These are phyloP conservation scores for Penicillium sp. DNA, from an alignment of 2,329 filamentous ascomycete species.

Conservation along the genomic window DNA sequence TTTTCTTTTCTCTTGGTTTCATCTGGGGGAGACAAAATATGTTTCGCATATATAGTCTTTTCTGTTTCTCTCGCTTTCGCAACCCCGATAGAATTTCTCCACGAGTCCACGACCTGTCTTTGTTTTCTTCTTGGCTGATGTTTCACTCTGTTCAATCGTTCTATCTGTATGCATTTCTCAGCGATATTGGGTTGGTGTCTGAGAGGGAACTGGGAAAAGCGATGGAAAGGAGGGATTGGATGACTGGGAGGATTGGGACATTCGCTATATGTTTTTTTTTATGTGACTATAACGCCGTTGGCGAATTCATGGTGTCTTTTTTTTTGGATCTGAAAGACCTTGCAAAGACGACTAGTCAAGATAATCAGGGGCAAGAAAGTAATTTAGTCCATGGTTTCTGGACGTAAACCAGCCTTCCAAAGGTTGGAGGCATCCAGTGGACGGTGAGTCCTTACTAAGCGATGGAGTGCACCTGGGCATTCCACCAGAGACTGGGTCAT, in stretches of 20 bases:
- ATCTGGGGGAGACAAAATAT: constrained; percentile 10
- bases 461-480: too few relatives aligned
- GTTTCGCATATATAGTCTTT: constrained; percentile 12
- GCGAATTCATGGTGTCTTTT: constrained; percentile 5
- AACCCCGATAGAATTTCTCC: constrained; percentile 16
- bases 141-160: constrained; percentile 16
- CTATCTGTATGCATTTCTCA: constrained; percentile 27
- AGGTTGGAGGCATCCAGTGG: too few relatives aligned
- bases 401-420: too few relatives aligned
- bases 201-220: constrained; percentile 18
- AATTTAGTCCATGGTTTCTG: background rate
- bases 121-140: constrained; percentile 13
- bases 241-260: constrained; percentile 20
- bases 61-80: constrained; percentile 17
- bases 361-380: too few relatives aligned
- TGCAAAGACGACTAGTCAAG: too few relatives aligned
- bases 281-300: constrained; percentile 15
- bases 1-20: constrained; percentile 4
- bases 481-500: too few relatives aligned
- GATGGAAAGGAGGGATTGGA: constrained; percentile 16
- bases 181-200: constrained; percentile 29
- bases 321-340: background rate
- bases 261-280: constrained; percentile 17
- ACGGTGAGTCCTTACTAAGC: too few relatives aligned
- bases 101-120: constrained; percentile 29